phyloP scores from a whole-genome alignment of 2,329 filamentous ascomycete genomes.

The Diplodia seriata region DNA sequence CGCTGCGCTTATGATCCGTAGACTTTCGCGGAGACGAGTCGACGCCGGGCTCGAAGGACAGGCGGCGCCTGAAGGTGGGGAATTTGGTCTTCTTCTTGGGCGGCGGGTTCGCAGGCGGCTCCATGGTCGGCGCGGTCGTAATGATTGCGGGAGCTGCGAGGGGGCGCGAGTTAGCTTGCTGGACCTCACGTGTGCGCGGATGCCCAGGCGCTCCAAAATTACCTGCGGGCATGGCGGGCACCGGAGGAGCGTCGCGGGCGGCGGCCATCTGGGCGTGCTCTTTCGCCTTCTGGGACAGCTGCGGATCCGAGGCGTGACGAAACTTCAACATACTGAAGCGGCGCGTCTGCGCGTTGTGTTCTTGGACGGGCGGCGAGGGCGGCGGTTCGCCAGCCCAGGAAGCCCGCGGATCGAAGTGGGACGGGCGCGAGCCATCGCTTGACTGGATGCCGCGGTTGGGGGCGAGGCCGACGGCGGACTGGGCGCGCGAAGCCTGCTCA shows the following conservation, averaged over 20 bases:
- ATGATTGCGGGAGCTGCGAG: conserved; percentile 72
- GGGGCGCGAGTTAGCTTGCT: conserved; percentile 39
- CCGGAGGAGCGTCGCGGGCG: conserved; percentile 54
- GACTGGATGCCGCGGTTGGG: conserved; percentile 39
- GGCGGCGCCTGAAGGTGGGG: conserved; percentile 45
- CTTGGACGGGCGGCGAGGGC: conserved; percentile 45
- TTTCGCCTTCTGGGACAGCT: conserved; percentile 78
- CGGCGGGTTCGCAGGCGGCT: conserved; percentile 36
- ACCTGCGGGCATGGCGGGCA: conserved; percentile 51
- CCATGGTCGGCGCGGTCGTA: conserved; percentile 83
- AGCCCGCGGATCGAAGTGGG: conserved; percentile 37
- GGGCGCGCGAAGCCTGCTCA: conserved; percentile 39
- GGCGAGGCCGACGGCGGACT: conserved; percentile 42
- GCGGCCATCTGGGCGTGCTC: conserved; percentile 65
- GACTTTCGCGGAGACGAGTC: conserved; percentile 41
- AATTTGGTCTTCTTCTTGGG: conserved; percentile 44
- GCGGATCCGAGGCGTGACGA: conserved; percentile 91
- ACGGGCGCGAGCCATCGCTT: conserved; percentile 45
- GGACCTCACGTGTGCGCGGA: conserved; percentile 23
- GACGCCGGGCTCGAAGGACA: conserved; percentile 46
- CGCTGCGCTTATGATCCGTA: conserved; percentile 43
- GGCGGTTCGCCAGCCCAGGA: conserved; percentile 38
- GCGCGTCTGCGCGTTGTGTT: conserved; percentile 51
- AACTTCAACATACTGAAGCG: conserved; percentile 77
- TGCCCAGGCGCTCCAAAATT: conserved; percentile 32